phyloP scores from a whole-genome alignment of 805 yeast genomes.

The Candida xiaguanensis region DNA sequence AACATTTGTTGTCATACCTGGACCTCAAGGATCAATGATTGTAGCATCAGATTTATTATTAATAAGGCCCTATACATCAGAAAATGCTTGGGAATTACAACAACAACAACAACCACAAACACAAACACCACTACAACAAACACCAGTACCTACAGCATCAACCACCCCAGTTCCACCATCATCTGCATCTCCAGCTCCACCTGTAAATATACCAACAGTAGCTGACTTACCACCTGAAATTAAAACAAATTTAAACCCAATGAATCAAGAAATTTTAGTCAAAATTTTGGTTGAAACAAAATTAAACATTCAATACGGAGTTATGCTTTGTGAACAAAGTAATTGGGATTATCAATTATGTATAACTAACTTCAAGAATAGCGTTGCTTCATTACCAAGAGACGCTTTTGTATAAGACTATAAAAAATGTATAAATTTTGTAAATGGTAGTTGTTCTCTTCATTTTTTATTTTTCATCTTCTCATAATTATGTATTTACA shows the following conservation, averaged over 20 bases:
- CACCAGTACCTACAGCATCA: constrained; percentile 6
- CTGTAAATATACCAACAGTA: constrained; percentile 17
- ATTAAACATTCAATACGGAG: constrained; percentile 72
- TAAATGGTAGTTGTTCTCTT: not conserved
- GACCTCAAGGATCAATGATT: constrained; percentile 64
- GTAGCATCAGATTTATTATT: constrained; percentile 82
- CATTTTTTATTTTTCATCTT: not conserved
- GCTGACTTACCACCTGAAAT: constrained; percentile 56
- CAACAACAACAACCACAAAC: constrained; percentile 4
- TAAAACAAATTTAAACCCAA: constrained; percentile 44
- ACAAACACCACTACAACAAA: not conserved
- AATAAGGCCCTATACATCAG: constrained; percentile 56
- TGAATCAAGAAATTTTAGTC: constrained; percentile 62
- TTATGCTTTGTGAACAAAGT: constrained; percentile 84
- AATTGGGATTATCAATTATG: constrained; percentile 77
- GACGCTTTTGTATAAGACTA: constrained; percentile 28
- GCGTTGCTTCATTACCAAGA: constrained; percentile 47
- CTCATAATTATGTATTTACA: constrained; percentile 1
- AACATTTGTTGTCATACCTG: constrained; percentile 70
- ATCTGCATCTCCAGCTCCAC: constrained; percentile 15
- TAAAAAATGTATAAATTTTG: not conserved
- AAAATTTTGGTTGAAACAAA: constrained; percentile 70
- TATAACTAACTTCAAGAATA: constrained; percentile 63
- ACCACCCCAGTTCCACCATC: constrained; percentile 14
- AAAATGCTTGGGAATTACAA: constrained; percentile 49